Percentiles rank a stretch among this genome's conserved stretches.
phyloP scores from a whole-genome alignment of 2,329 filamentous ascomycete genomes.

The Metarhizium brunneum region DNA sequence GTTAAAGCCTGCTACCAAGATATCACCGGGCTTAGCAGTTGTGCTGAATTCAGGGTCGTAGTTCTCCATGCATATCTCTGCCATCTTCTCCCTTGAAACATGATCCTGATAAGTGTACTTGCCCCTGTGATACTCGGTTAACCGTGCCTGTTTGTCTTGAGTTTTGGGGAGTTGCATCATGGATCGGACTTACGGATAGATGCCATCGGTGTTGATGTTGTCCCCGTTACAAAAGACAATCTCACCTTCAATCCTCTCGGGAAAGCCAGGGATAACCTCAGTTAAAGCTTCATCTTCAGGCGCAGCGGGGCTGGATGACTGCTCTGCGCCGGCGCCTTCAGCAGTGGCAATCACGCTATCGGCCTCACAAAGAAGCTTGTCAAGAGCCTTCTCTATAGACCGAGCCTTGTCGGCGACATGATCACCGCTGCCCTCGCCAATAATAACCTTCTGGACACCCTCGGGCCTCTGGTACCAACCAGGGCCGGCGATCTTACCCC shows the following conservation, averaged over 20 bases:
- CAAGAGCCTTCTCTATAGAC: slow-evolving; percentile 58
- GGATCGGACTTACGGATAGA: slow-evolving; percentile 44
- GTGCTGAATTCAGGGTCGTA: slow-evolving; percentile 67
- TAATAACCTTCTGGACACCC: slow-evolving; percentile 55
- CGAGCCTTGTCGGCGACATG: slow-evolving; percentile 41
- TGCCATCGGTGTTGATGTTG: slow-evolving; percentile 73
- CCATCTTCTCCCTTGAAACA: slow-evolving; percentile 70
- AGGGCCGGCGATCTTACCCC: slow-evolving; percentile 66
- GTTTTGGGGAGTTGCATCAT: neutral
- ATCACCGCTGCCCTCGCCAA: slow-evolving; percentile 61
- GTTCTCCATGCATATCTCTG: slow-evolving; percentile 85
- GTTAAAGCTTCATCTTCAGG: slow-evolving; percentile 6
- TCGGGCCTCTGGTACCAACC: slow-evolving; percentile 69
- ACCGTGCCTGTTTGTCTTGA: slow-evolving; percentile 68
- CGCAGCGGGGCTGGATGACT: too few species aligned
- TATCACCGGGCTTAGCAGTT: slow-evolving; percentile 60
- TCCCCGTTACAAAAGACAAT: slow-evolving; percentile 63
- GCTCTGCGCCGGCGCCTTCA: too few species aligned
- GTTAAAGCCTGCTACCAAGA: slow-evolving; percentile 79
- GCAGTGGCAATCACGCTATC: slow-evolving; percentile 31
- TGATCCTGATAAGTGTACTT: slow-evolving; percentile 65
- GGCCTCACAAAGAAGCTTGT: slow-evolving; percentile 59
- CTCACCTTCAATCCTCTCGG: slow-evolving; percentile 71
- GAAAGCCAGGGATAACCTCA: slow-evolving; percentile 75
- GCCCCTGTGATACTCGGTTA: neutral